Evolutionary conservation across 306 rosid species (phyloP).

Genomic region (Prunus armeniaca): DNA sequence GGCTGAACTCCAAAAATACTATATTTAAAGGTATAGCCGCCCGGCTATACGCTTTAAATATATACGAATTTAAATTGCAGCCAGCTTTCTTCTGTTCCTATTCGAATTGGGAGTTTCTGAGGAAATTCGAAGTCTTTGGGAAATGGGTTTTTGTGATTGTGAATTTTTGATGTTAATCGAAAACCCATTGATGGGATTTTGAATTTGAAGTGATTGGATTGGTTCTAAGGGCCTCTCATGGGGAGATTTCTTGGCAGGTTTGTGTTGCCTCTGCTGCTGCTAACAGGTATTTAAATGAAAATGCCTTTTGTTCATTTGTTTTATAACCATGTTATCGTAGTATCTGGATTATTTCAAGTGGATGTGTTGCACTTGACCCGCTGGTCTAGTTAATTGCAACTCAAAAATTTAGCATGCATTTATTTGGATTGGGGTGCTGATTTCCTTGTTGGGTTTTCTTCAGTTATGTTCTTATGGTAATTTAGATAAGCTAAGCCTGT

Average conservation of each 20-base stretch:
- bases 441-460: neutral
- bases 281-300: constrained; percentile 46
- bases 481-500: neutral
- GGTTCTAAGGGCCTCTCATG: constrained; percentile 40
- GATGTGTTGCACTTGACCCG: neutral
- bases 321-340: neutral
- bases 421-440: neutral
- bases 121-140: constrained; percentile 35
- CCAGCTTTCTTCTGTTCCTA: constrained; percentile 12
- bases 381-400: neutral
- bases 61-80: too few relatives aligned
- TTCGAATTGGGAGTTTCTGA: constrained; percentile 34
- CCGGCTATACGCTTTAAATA: too few relatives aligned
- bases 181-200: constrained; percentile 28
- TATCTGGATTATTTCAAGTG: neutral
- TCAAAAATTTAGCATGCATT: neutral
- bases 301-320: neutral
- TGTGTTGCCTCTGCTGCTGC: constrained; percentile 74
- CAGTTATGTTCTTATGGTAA: neutral
- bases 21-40: too few relatives aligned
- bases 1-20: too few relatives aligned
- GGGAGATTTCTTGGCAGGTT: constrained; percentile 67
- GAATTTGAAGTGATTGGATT: constrained; percentile 46
- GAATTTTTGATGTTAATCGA: constrained; percentile 15
- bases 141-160: constrained; percentile 35